phyloP scores from a whole-genome alignment of 2,329 filamentous ascomycete genomes.

The Aspergillus chevalieri region DNA sequence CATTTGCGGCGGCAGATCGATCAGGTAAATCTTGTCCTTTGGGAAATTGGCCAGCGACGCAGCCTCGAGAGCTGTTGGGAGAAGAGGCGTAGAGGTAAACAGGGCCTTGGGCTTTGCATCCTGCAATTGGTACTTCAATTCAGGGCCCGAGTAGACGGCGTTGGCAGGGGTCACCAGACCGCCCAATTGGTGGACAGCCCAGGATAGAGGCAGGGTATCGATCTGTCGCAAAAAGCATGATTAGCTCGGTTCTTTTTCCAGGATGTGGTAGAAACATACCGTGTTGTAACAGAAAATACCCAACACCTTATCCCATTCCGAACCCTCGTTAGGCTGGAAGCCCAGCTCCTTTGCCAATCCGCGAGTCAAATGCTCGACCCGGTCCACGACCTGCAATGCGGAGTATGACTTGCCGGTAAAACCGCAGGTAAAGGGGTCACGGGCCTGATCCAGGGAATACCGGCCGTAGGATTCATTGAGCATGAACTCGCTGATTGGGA shows the following conservation, averaged over 20 bases:
- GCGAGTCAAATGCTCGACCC: slow-evolving; percentile 62
- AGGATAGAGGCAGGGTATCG: slow-evolving; percentile 66
- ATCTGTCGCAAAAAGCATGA: slow-evolving; percentile 46
- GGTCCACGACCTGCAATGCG: slow-evolving; percentile 56
- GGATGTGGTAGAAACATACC: slow-evolving; percentile 39
- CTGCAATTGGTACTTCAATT: slow-evolving; percentile 66
- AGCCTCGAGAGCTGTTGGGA: slow-evolving; percentile 59
- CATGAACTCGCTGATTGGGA: slow-evolving; percentile 72
- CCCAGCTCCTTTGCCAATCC: slow-evolving; percentile 65
- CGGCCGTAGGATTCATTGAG: slow-evolving; percentile 66
- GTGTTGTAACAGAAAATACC: slow-evolving; percentile 76
- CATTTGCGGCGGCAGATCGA: slow-evolving; percentile 58
- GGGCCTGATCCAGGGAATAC: slow-evolving; percentile 55
- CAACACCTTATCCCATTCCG: slow-evolving; percentile 76
- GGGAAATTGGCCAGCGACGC: slow-evolving; percentile 59
- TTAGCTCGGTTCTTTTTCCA: neutral
- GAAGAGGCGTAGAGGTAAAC: slow-evolving; percentile 64
- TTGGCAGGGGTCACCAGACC: slow-evolving; percentile 70
- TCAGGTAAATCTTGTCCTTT: slow-evolving; percentile 59
- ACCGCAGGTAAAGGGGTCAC: slow-evolving; percentile 70
- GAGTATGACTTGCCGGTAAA: slow-evolving; percentile 64
- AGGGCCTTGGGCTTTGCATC: slow-evolving; percentile 63
- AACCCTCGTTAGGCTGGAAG: slow-evolving; percentile 63
- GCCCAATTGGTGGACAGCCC: slow-evolving; percentile 68
- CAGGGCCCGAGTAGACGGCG: slow-evolving; percentile 63